Evolutionary conservation across 345 rosid genomes (phyloP).

Genomic region (Hibiscus tridactylites): DNA sequence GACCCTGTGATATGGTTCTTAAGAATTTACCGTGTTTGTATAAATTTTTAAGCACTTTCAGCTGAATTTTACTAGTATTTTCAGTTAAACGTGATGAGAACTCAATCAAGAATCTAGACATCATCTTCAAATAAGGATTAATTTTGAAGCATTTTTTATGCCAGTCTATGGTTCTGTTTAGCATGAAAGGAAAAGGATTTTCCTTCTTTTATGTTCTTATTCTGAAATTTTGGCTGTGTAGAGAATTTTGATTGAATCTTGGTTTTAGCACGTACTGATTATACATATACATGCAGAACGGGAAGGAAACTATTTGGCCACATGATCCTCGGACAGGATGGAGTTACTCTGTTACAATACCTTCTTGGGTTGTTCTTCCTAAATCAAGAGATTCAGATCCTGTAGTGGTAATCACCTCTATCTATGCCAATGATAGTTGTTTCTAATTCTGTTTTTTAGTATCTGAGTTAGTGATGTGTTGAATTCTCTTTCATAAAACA

Average conservation of each 20-base stretch:
- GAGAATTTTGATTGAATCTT: not conserved
- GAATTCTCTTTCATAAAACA: constrained; percentile 2
- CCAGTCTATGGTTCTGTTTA: not conserved
- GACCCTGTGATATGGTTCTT: not conserved
- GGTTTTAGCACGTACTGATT: not conserved
- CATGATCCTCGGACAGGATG: constrained; percentile 88
- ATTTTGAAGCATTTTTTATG: not conserved
- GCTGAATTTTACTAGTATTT: not conserved
- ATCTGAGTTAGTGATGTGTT: constrained; percentile 5
- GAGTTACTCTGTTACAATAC: constrained; percentile 90
- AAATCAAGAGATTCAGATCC: constrained; percentile 94
- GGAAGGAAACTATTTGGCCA: constrained; percentile 83
- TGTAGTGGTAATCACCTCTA: constrained; percentile 85
- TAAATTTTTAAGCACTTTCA: not conserved
- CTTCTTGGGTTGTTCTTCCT: constrained; percentile 90
- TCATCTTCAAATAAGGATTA: not conserved
- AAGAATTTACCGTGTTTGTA: not conserved
- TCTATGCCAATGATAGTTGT: constrained; percentile 23
- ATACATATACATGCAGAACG: constrained; percentile 51
- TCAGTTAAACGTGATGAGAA: not conserved
- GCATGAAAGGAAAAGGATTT: not conserved
- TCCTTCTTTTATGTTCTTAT: not conserved
- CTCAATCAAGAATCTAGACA: not conserved
- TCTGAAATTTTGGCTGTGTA: not conserved
- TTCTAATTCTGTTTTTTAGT: constrained; percentile 6